Evolutionary conservation across 2,329 filamentous ascomycete genomes (phyloP), one percentile per base, ranked within the genome.

Genomic region (Hypoxylon sp.): DNA sequence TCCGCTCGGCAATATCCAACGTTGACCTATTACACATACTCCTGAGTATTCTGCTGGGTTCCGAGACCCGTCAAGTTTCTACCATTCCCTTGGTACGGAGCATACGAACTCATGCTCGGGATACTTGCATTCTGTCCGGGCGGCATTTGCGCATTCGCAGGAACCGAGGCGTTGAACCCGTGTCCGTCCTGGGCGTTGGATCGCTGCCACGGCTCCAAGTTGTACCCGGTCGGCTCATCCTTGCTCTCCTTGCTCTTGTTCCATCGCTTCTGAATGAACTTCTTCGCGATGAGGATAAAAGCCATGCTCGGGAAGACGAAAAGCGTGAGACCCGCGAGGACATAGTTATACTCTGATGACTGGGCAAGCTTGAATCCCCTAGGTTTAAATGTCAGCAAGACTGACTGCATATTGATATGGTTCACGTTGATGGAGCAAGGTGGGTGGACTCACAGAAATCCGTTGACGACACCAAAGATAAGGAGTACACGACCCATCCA

Each of bases 291-390:
- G 15, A 79, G 58, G 17, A 70, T 59, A 16, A 73, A 61, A 3
- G 69, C 40, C 36, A 76, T 65, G 21, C 70, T 66, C 4, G 79
- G 66, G 52, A 75, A 65, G 26, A 78, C 38, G 34, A 78, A 67
- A 36, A 81, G 67, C 21, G 81, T 66, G 21, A 81, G 63, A 16
- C 72, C 76, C 6, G 75, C 72, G n/a, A 82, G 73, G 23, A 77
- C 70, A 60, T 73, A 76, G 55, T 77, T 72, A 50, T 75, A 77
- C 34, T 66, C 67, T n/a, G 71, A 61, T 43, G 79, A 78, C 9
- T 77, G 69, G 2, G 83, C 81, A 42, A 86, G 78, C 0, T 75
- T 73, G 63, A 86, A 84, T 16, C 84, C 84, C 4, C 79, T 82
- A 37, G 6, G 40, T 44, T 11, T 16, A 5, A 17, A 43, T 26